Conservation (phyloP, 1,139 yeast species). For the Taphrina betulina region DNA sequence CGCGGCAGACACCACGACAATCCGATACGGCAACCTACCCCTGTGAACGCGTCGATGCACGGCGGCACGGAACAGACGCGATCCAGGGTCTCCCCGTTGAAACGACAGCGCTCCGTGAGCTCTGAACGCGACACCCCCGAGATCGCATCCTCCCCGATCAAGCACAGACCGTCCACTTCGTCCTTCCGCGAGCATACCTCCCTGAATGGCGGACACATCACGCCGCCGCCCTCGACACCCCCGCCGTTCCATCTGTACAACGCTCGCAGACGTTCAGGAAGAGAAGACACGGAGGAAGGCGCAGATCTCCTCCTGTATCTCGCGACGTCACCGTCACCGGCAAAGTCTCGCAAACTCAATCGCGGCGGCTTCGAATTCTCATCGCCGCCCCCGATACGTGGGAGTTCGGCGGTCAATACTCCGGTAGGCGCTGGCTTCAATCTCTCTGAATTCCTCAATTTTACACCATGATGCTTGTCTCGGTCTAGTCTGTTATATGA, state of each 20-base stretch:
- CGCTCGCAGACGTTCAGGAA: conserved; percentile 3
- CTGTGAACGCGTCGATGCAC: conserved; percentile 1
- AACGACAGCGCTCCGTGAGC: conserved; percentile 26
- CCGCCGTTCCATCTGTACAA: conserved; percentile 17
- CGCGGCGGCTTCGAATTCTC: conserved; percentile 26
- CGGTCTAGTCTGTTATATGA: too few relatives aligned
- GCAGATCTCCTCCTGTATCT: conserved; percentile 78
- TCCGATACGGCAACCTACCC: background rate
- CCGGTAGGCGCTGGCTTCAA: conserved; percentile 60
- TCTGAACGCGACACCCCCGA: background rate
- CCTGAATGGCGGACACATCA: conserved; percentile 3
- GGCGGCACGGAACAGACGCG: conserved; percentile 8
- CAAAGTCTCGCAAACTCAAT: conserved; percentile 40
- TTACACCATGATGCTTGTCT: too few relatives aligned
- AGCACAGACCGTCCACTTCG: conserved; percentile 16
- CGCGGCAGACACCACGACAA: conserved; percentile 13
- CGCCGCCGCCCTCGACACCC: conserved; percentile 29
- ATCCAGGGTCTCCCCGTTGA: conserved; percentile 10
- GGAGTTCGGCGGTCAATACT: conserved; percentile 42
- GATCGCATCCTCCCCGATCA: conserved; percentile 18
- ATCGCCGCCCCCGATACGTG: conserved; percentile 25
- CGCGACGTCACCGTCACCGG: conserved; percentile 84
- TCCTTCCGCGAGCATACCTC: background rate
- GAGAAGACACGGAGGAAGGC: conserved; percentile 57
- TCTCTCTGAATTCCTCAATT: conserved; percentile 77